Base-by-base conservation (phyloP, 2,329 filamentous ascomycete species). In the Cordyceps fumosorosea region DNA sequence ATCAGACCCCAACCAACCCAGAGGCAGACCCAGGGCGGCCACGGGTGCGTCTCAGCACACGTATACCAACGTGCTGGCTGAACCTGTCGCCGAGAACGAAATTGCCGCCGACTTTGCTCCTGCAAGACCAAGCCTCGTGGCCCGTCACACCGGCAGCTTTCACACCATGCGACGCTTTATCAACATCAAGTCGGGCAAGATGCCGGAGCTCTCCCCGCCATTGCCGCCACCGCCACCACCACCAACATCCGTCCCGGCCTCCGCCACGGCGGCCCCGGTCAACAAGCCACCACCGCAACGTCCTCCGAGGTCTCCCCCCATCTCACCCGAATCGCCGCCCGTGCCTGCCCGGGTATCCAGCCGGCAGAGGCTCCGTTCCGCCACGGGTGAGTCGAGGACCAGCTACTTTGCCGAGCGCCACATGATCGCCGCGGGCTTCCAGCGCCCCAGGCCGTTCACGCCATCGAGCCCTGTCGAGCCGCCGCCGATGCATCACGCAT, bases 331-430 rank as follows among this genome's bases (percentile, higher is more conserved):
- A 71, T 65, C 78, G 2, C 77, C 81, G 3, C 70, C 79, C 14
- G 77, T 80, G 3, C 84, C 82, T 5, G 79, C 81, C 3, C 80
- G 84, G 24, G 73, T 80, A 24, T 86, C 84, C 0, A 87, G 84
- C 66, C 80, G 84, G 14, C 73, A 78, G 16, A 82, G 79, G 10
- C 67, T 75, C 22, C 73, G 74, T n/a, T 75, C 77, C 37, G 79
- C 79, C 51, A 75, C 77, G 12, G 71, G 75, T 48, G 79, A 80
- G 58, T 69, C 75, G 1, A 64, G 75, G 12, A 68, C 70, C 22
- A 71, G 67, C 34, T 68, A 71, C 2, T 67, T 68, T 11, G 65
- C 76, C 52, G 77, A 82, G 22, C 76, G 80, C 22, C 77, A 81
- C 3, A 73, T 74, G 60, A 80, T 78, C 3, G 78, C 75, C 26